A percentile compares a stretch with the other conserved stretches of the same genome.
Conservation (phyloP, 2,329 filamentous ascomycete species). For the Pezicula radicicola region DNA sequence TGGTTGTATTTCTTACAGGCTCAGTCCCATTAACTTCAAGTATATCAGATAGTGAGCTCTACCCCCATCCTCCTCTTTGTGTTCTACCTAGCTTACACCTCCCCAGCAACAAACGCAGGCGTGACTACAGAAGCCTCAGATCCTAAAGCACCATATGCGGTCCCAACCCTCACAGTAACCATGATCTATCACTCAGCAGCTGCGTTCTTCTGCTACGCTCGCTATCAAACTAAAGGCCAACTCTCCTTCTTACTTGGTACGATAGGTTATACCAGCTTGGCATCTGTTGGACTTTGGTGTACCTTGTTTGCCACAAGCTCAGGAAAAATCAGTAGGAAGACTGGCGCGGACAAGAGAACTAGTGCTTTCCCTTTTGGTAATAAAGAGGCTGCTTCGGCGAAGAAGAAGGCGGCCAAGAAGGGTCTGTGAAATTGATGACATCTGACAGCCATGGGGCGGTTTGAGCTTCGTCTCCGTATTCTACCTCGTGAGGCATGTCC, state of each 20-base stretch:
- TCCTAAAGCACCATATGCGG: slow-evolving; percentile 51
- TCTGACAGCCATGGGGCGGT: not conserved
- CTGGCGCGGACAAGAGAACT: slow-evolving; percentile 64
- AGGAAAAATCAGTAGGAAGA: slow-evolving; percentile 57
- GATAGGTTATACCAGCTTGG: slow-evolving; percentile 45
- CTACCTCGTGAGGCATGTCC: no score
- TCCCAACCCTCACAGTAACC: slow-evolving; percentile 57
- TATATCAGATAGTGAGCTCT: slow-evolving; percentile 22
- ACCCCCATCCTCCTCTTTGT: not conserved
- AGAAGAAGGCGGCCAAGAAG: slow-evolving; percentile 23
- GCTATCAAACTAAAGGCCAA: slow-evolving; percentile 48
- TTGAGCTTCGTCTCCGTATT: no score
- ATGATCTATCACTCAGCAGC: slow-evolving; percentile 53
- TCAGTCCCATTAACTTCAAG: slow-evolving; percentile 54
- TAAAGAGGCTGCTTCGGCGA: slow-evolving; percentile 33
- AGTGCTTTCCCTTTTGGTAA: slow-evolving; percentile 66
- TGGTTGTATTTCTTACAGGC: slow-evolving; percentile 61
- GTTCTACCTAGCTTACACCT: slow-evolving; percentile 3
- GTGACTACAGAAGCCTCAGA: slow-evolving; percentile 41
- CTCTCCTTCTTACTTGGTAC: slow-evolving; percentile 51
- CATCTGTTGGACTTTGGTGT: slow-evolving; percentile 57
- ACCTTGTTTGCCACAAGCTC: slow-evolving; percentile 43
- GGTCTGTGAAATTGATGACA: slow-evolving; percentile 5
- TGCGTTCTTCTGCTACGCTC: slow-evolving; percentile 57
- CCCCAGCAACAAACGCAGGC: slow-evolving; percentile 24